A percentile compares a stretch with the other conserved stretches of the same genome.
These are phyloP conservation scores for Luffa aegyptiaca DNA, from an alignment of 306 rosid species.

Conservation along the genomic window DNA sequence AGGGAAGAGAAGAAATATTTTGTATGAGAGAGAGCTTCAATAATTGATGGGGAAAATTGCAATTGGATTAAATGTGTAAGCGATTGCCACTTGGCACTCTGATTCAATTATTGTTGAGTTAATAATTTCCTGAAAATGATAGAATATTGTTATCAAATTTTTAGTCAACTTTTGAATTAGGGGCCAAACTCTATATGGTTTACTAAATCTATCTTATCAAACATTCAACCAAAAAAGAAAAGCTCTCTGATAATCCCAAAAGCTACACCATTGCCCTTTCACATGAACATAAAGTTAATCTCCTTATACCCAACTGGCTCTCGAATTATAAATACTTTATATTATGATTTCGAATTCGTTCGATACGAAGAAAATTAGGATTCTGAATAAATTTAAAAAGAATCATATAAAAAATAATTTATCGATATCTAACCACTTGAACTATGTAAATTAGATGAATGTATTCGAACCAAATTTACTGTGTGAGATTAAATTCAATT, in stretches of 20 bases:
- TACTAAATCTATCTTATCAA: neutral
- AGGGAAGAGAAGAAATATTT: neutral
- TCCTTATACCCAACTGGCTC: neutral
- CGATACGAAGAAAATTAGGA: neutral
- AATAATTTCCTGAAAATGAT: neutral
- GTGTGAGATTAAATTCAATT: neutral
- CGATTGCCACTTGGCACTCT: neutral
- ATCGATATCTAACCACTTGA: no score
- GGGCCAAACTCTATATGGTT: neutral
- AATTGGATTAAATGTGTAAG: neutral
- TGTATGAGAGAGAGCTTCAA: neutral
- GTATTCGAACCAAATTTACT: neutral
- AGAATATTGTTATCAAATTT: neutral
- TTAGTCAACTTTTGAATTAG: neutral
- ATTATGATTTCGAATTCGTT: neutral
- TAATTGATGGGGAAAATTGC: neutral
- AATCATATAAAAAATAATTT: no score
- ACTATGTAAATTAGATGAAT: no score
- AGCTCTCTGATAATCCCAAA: neutral
- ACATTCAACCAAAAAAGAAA: neutral
- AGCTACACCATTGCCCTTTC: constrained; percentile 11
- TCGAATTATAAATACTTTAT: neutral
- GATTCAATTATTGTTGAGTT: neutral
- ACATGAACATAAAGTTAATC: constrained; percentile 15
- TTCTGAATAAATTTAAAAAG: neutral